Base-by-base conservation (phyloP, 805 yeast genomes). In the Saturnispora gosingensis region DNA sequence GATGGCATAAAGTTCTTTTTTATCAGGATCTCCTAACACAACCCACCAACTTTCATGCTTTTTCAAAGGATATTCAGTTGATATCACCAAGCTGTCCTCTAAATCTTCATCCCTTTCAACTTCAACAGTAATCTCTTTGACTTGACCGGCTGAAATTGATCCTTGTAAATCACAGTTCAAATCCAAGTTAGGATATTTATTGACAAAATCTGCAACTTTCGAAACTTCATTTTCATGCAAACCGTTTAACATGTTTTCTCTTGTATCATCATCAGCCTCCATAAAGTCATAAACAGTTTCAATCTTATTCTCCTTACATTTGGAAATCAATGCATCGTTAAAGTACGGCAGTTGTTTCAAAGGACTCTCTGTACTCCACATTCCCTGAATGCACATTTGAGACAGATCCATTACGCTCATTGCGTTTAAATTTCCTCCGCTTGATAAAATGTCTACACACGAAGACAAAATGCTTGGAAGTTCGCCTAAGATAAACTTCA, bases 11-110 rank as follows among this genome's bases (percentile, higher is more conserved):
- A 91, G 65, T 59, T 83, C 84, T 52, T 75, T 79, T 0, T 75
- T 70, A 1, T 67, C 62, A 1, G 75, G 60, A 55, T 85, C 85
- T 5, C 98, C 97, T 39, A 90, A 67, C 6, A 91, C 83, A 20
- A 91, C 63, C 96, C 97, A 90, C 98, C 97, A 78, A 53, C 73
- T 75, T 61, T 86, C 93, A 7, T 71, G 63, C 67, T 85, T 88
- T 2, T 70, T 61, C 46, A 62, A 67, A 4, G 95, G 90, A 61
- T 72, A 87, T 43, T 60, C 65, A n/a, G 79, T 76, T 5, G 88
- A 71, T 10, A 72, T 74, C 2, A 84, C 91, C 2, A 67, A 64
- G 40, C 83, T 62, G 56, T 83, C 86, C 2, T 73, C 78, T 5
- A 83, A 81, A 43, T 82, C 95, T 57, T 89, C 96, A 61, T 90